phyloP scores from a whole-genome alignment of 106 monocot genomes.

The Apostasia ramifera region DNA sequence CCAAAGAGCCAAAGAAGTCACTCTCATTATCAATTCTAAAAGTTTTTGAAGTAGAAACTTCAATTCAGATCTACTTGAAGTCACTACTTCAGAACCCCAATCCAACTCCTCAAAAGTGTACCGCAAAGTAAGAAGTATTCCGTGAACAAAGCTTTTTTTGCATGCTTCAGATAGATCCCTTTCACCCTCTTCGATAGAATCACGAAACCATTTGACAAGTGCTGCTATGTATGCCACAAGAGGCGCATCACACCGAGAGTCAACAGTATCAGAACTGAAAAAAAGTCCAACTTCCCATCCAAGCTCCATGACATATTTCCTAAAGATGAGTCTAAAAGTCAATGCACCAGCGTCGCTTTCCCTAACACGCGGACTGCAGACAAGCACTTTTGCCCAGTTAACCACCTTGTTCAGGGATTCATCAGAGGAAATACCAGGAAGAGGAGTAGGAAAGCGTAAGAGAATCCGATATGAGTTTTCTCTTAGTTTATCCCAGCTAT shows the following conservation, averaged over 20 bases:
- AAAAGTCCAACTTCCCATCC: constrained; percentile 51
- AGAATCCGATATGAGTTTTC: constrained; percentile 91
- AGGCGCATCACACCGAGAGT: constrained; percentile 20
- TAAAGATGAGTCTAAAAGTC: constrained; percentile 78
- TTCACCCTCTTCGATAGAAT: constrained; percentile 74
- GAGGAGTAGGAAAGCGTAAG: constrained; percentile 73
- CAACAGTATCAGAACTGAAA: constrained; percentile 18
- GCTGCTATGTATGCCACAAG: constrained; percentile 59
- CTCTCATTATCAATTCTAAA: constrained; percentile 67
- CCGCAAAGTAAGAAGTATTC: constrained; percentile 80
- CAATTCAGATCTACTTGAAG: constrained; percentile 45
- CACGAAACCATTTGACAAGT: constrained; percentile 70
- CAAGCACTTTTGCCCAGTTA: constrained; percentile 79
- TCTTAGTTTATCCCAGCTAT: constrained; percentile 97
- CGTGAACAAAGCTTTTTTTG: constrained; percentile 91
- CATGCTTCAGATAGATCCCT: constrained; percentile 82
- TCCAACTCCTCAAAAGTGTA: constrained; percentile 98
- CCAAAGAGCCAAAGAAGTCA: constrained; percentile 87
- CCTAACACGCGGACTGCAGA: constrained; percentile 90
- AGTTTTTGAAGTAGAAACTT: constrained; percentile 58
- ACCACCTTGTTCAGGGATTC: constrained; percentile 54
- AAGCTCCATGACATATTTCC: constrained; percentile 85
- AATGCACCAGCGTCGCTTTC: constrained; percentile 99
- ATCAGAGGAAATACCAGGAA: constrained; percentile 67
- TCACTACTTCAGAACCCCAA: constrained; percentile 59